Conservation (phyloP, 1,284 basidiomycete species). For the Ustilago cynodontis region DNA sequence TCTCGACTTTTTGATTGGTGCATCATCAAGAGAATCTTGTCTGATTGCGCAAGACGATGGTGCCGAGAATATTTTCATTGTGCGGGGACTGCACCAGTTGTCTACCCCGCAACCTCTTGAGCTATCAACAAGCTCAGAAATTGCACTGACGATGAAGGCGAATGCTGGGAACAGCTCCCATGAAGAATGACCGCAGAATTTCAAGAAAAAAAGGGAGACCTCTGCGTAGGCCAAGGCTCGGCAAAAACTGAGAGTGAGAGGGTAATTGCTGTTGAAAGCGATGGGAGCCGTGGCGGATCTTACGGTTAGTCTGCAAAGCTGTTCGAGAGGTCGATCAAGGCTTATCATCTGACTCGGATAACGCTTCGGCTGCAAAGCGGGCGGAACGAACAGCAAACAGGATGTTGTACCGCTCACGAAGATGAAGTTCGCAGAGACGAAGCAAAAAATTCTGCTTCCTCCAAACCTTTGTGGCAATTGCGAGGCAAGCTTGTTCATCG, state of each 20-base stretch:
- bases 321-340: not conserved
- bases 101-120: constrained; percentile 6
- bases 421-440: not conserved
- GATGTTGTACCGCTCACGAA: not conserved
- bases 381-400: constrained; percentile 6
- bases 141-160: no score
- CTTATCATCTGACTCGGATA: constrained; percentile 38
- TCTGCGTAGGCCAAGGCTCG: not conserved
- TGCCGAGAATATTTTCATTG: not conserved
- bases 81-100: not conserved
- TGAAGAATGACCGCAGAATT: constrained; percentile 4
- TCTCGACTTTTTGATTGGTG: constrained; percentile 3
- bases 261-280: constrained; percentile 13
- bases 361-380: constrained; percentile 10
- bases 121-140: not conserved
- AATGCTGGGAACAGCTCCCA: no score
- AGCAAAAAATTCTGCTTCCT: not conserved
- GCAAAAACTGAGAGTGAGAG: not conserved
- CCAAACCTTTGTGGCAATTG: no score
- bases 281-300: constrained; percentile 6
- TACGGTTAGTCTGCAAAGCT: no score
- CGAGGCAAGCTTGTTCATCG: not conserved
- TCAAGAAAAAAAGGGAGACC: not conserved
- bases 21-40: not conserved
- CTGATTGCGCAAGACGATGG: constrained; percentile 8